phyloP scores from a whole-genome alignment of 352 stramenopile genomes.

The Globisporangium iwayamae region DNA sequence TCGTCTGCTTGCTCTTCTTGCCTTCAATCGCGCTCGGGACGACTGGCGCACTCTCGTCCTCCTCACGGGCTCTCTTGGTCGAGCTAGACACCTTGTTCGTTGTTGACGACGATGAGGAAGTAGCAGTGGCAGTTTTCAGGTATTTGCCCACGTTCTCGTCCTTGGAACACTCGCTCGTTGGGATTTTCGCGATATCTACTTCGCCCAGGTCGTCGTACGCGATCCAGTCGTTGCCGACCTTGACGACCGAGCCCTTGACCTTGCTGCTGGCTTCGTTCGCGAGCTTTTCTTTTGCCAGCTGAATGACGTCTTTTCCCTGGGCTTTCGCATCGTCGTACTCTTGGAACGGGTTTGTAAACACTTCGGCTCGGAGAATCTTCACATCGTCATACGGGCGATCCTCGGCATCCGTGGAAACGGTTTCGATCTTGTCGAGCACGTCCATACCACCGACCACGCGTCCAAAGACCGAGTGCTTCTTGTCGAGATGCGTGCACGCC shows the following conservation, averaged over 20 bases:
- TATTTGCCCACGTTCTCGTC: conserved; percentile 72
- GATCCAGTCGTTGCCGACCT: conserved; percentile 75
- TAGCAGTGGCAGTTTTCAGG: conserved; percentile 25
- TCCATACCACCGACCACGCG: conserved; percentile 91
- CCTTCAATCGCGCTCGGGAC: conserved; percentile 60
- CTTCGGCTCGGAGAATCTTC: conserved; percentile 67
- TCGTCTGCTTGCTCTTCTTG: conserved; percentile 65
- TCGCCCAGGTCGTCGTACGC: conserved; percentile 72
- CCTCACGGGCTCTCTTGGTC: conserved; percentile 23
- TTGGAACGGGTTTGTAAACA: conserved; percentile 90
- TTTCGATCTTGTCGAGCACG: conserved; percentile 79
- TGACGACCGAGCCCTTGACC: conserved; percentile 71
- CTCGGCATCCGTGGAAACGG: conserved; percentile 60
- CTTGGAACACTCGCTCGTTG: conserved; percentile 35
- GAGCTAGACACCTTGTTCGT: conserved; percentile 5
- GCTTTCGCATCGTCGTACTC: conserved; percentile 70
- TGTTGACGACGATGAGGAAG: neutral
- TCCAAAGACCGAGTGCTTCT: conserved; percentile 97
- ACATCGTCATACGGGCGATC: conserved; percentile 86
- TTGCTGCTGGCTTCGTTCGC: conserved; percentile 41
- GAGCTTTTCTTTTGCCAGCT: conserved; percentile 47
- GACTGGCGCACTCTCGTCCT: neutral
- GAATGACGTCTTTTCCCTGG: conserved; percentile 53
- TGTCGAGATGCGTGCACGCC: conserved; percentile 94
- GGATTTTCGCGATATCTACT: conserved; percentile 45